A percentile compares a stretch with the other conserved stretches of the same genome.
Conservation (phyloP, 305 asterid genomes). For the Solanum hybrid region DNA sequence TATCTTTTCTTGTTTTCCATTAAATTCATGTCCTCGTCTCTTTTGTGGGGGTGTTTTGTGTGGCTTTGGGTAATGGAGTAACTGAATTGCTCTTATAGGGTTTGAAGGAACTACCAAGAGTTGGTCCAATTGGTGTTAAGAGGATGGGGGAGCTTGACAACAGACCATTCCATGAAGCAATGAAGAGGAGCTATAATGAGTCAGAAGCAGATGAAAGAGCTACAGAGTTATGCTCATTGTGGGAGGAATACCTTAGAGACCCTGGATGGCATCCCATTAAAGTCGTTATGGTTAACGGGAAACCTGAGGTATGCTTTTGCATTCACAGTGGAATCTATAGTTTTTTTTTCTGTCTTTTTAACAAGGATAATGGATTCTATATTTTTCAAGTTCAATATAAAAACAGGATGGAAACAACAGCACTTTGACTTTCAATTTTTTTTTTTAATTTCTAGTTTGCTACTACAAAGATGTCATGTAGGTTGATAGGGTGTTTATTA, state of each 20-base stretch:
- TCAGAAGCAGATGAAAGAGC: conserved; percentile 81
- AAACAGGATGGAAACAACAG: background rate
- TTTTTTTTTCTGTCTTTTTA: background rate
- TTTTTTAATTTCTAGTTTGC: background rate
- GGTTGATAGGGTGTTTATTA: background rate
- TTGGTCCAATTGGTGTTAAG: conserved; percentile 55
- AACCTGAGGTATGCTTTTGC: conserved; percentile 40
- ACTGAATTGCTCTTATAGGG: conserved; percentile 31
- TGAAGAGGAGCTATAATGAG: conserved; percentile 68
- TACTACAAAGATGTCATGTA: background rate
- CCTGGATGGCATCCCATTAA: conserved; percentile 92
- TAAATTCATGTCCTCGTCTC: background rate
- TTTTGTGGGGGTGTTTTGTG: background rate
- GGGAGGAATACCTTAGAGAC: conserved; percentile 97
- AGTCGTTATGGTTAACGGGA: conserved; percentile 49
- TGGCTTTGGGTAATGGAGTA: background rate
- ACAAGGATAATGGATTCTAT: background rate
- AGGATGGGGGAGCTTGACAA: conserved; percentile 92
- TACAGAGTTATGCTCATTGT: conserved; percentile 72
- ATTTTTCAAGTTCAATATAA: background rate
- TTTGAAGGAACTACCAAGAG: conserved; percentile 49
- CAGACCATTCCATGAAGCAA: conserved; percentile 74
- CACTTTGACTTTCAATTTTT: background rate
- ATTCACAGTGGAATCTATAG: background rate
- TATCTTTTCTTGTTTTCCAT: background rate